A percentile compares a stretch with the other conserved stretches of the same genome.
phyloP scores from a whole-genome alignment of 2,329 filamentous ascomycete genomes.

The Aureobasidium sp. region DNA sequence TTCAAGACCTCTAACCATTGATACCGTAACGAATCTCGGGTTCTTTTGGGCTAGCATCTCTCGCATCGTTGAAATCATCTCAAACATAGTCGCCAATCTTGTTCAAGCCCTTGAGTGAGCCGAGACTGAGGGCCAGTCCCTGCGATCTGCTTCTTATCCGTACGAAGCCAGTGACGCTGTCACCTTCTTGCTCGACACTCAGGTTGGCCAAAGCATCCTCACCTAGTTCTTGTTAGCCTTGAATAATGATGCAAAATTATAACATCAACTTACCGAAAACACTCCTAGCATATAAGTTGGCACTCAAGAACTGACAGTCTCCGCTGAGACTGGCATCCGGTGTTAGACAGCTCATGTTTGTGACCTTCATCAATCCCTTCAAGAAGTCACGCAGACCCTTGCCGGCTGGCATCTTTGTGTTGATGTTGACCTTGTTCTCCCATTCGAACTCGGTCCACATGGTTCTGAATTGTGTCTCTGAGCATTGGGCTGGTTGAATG shows the following conservation, averaged over 20 bases:
- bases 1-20: background rate
- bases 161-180: slow-evolving; percentile 89
- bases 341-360: slow-evolving; percentile 97
- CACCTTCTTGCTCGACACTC: slow-evolving; percentile 95
- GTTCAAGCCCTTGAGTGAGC: slow-evolving; percentile 89
- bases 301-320: slow-evolving; percentile 95
- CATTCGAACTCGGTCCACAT: slow-evolving; percentile 99
- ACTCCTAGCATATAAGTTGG: slow-evolving; percentile 91
- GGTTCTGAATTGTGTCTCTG: slow-evolving; percentile 96
- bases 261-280: slow-evolving; percentile 76
- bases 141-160: slow-evolving; percentile 96
- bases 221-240: slow-evolving; percentile 48
- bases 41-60: background rate
- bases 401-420: slow-evolving; percentile 68
- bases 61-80: slow-evolving; percentile 7
- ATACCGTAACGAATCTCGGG: background rate
- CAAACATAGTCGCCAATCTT: slow-evolving; percentile 44
- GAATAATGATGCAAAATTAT: background rate
- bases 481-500: slow-evolving; percentile 93
- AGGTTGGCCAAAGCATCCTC: slow-evolving; percentile 97
- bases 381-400: slow-evolving; percentile 88
- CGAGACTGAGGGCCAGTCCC: slow-evolving; percentile 85
- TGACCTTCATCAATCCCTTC: slow-evolving; percentile 90
- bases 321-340: slow-evolving; percentile 94
- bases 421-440: slow-evolving; percentile 99